These are phyloP conservation scores for Colletotrichum simmondsii DNA, from an alignment of 2,329 filamentous ascomycete genomes.

Conservation along the genomic window DNA sequence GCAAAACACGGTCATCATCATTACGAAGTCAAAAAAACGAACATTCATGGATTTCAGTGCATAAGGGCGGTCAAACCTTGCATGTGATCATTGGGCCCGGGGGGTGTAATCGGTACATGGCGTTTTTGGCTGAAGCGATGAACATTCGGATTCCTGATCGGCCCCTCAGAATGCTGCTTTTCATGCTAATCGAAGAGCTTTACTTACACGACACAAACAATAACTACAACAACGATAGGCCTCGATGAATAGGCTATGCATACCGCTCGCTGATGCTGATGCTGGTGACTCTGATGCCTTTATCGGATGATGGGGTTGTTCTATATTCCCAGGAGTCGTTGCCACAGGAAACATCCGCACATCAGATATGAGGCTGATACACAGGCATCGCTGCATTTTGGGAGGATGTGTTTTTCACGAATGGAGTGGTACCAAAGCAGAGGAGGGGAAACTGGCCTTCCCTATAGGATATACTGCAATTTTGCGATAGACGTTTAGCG, in stretches of 20 bases:
- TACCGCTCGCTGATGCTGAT: neutral
- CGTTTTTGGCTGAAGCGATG: constrained; percentile 35
- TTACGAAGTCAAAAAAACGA: constrained; percentile 36
- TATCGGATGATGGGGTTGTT: neutral
- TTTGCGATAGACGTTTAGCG: neutral
- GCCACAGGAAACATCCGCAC: neutral
- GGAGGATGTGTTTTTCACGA: neutral
- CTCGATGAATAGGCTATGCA: constrained; percentile 15
- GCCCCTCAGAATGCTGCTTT: constrained; percentile 31
- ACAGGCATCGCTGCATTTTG: neutral
- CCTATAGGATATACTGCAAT: neutral
- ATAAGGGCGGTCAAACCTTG: constrained; percentile 35
- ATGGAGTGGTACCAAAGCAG: neutral
- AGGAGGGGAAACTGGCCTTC: too few relatives aligned
- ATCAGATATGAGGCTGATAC: neutral
- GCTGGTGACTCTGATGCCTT: constrained; percentile 10
- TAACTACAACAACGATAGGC: constrained; percentile 1
- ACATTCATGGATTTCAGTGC: constrained; percentile 35
- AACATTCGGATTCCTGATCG: constrained; percentile 28
- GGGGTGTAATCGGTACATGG: constrained; percentile 32
- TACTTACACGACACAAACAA: constrained; percentile 10
- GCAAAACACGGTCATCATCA: constrained; percentile 15
- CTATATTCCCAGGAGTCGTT: neutral
- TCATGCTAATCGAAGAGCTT: constrained; percentile 23
- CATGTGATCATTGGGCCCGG: constrained; percentile 30